Evolutionary conservation across 345 rosid species (phyloP).

Genomic region (Populus nigra): DNA sequence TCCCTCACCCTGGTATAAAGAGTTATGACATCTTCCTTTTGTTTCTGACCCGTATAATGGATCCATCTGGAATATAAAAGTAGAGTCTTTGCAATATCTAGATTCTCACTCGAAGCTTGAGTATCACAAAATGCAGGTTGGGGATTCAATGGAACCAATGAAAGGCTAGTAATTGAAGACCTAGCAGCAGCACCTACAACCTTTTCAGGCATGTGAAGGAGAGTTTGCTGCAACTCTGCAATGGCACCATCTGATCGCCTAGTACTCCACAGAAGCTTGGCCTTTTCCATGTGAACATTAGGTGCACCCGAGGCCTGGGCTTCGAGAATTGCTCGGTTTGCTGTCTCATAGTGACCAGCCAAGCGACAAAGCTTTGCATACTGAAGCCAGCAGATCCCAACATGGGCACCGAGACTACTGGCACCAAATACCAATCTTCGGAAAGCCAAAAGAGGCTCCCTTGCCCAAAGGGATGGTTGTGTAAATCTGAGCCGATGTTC

Average conservation of each 20-base stretch:
- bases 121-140: constrained; percentile 54
- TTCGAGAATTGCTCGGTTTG: constrained; percentile 85
- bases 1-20: constrained; percentile 86
- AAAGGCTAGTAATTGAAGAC: constrained; percentile 70
- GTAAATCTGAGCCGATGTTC: constrained; percentile 86
- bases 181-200: constrained; percentile 69
- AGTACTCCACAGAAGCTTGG: constrained; percentile 91
- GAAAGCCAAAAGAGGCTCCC: constrained; percentile 93
- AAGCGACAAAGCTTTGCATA: constrained; percentile 96
- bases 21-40: constrained; percentile 86
- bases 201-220: constrained; percentile 81
- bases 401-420: constrained; percentile 79
- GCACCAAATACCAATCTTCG: constrained; percentile 84
- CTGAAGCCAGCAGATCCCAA: constrained; percentile 93
- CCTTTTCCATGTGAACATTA: constrained; percentile 91
- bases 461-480: constrained; percentile 88
- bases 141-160: constrained; percentile 62
- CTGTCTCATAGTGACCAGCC: constrained; percentile 96
- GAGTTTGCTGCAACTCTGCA: constrained; percentile 83
- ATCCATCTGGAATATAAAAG: constrained; percentile 92
- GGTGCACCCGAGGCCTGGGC: constrained; percentile 91
- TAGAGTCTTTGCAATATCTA: constrained; percentile 80
- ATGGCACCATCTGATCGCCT: constrained; percentile 89
- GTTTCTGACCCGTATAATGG: constrained; percentile 88
- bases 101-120: constrained; percentile 59